Conservation (phyloP, 2,329 filamentous ascomycete species). For the Amauroascus niger region DNA sequence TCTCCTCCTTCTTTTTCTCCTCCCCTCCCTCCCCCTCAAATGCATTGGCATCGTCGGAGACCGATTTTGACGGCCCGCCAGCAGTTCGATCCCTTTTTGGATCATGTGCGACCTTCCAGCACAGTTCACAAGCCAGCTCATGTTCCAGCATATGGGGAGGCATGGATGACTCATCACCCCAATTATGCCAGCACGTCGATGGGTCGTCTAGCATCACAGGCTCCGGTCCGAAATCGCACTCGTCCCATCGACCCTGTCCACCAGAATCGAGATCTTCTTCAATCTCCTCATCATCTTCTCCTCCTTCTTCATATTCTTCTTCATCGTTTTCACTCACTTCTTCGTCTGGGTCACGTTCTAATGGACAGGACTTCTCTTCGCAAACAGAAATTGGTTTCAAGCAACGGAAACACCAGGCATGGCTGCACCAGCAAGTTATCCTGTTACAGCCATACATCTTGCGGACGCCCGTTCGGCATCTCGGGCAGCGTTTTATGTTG, state of each 20-base stretch:
- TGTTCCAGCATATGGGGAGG: slow-evolving; percentile 12
- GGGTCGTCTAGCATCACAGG: not conserved
- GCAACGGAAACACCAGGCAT: slow-evolving; percentile 44
- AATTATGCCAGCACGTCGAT: not conserved
- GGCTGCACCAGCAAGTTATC: slow-evolving; percentile 42
- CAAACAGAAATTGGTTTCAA: slow-evolving; percentile 28
- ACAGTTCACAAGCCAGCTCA: slow-evolving; percentile 9
- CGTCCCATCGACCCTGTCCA: not conserved
- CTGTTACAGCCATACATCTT: slow-evolving; percentile 43
- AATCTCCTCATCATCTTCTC: slow-evolving; percentile 8
- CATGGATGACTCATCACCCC: not conserved
- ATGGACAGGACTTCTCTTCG: not conserved
- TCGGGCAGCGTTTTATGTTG: slow-evolving; percentile 44
- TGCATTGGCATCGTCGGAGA: not conserved
- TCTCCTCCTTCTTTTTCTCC: not conserved
- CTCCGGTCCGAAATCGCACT: not conserved
- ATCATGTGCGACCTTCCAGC: slow-evolving; percentile 10
- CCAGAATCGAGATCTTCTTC: slow-evolving; percentile 33
- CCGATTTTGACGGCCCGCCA: not conserved
- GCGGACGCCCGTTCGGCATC: slow-evolving; percentile 40
- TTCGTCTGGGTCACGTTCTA: not conserved
- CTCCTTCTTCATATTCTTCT: slow-evolving; percentile 3
- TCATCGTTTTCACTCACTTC: slow-evolving; percentile 8
- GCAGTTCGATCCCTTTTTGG: slow-evolving; percentile 1
- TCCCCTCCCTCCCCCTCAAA: not conserved